phyloP scores from a whole-genome alignment of 768 basidiomycete species.

The Chalciporus pseudorubinellus region DNA sequence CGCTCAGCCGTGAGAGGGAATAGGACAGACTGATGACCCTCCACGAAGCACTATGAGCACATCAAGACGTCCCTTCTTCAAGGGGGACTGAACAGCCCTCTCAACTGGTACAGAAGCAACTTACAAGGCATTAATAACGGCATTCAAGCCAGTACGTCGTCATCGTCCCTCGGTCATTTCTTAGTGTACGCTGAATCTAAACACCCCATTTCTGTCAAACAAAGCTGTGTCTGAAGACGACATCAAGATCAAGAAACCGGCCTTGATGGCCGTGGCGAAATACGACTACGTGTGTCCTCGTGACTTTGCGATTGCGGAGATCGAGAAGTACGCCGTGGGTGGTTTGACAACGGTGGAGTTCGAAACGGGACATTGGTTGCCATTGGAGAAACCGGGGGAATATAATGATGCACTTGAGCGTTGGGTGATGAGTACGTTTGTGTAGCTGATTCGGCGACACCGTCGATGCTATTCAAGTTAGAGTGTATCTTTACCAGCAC shows the following conservation, averaged over 20 bases:
- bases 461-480: too few species aligned
- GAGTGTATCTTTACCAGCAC: too few species aligned
- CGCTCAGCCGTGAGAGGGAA: background rate
- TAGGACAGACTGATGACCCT: background rate
- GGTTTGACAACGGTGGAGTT: slow-evolving; percentile 32
- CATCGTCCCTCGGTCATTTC: too few species aligned
- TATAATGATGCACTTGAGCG: slow-evolving; percentile 35
- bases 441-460: too few species aligned
- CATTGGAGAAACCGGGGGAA: slow-evolving; percentile 32
- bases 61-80: slow-evolving; percentile 26
- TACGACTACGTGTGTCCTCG: slow-evolving; percentile 35
- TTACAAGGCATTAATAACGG: slow-evolving; percentile 26
- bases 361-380: slow-evolving; percentile 39
- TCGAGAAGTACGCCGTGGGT: slow-evolving; percentile 28
- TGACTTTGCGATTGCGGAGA: slow-evolving; percentile 19
- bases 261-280: slow-evolving; percentile 37
- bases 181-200: too few species aligned
- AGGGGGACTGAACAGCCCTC: slow-evolving; percentile 34
- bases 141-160: slow-evolving; percentile 29
- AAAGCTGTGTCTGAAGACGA: slow-evolving; percentile 25
- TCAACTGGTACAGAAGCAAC: slow-evolving; percentile 39
- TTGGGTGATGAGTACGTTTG: slow-evolving; percentile 30
- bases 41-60: slow-evolving; percentile 27
- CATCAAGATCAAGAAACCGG: slow-evolving; percentile 32
- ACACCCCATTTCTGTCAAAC: too few species aligned